Conservation (phyloP, 495 filamentous ascomycete genomes). For the Aspergillus funiculosus region DNA sequence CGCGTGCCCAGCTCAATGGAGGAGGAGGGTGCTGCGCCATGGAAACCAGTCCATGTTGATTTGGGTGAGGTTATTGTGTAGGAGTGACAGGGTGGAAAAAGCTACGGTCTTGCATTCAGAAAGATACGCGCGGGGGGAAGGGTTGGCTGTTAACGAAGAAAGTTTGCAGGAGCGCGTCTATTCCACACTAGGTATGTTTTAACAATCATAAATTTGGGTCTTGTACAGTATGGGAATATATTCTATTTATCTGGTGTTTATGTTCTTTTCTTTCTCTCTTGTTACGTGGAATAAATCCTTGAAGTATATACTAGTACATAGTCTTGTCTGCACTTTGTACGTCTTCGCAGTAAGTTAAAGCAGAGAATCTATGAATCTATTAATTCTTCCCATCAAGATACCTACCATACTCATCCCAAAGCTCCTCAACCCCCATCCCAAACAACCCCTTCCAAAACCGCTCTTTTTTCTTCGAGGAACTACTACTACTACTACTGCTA, state of each 20-base stretch:
- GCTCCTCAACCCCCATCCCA: slow-evolving; percentile 54
- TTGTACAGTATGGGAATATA: slow-evolving; percentile 44
- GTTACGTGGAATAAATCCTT: no score
- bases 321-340: not conserved
- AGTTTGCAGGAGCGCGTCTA: slow-evolving; percentile 6
- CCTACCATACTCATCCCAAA: slow-evolving; percentile 69
- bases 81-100: slow-evolving; percentile 18
- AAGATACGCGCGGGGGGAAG: no score
- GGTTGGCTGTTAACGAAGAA: not conserved
- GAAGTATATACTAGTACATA: slow-evolving; percentile 12
- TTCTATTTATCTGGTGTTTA: slow-evolving; percentile 37
- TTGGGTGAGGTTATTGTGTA: slow-evolving; percentile 82
- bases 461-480: slow-evolving; percentile 29
- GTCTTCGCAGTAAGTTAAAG: slow-evolving; percentile 40
- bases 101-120: slow-evolving; percentile 19
- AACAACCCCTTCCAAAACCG: slow-evolving; percentile 69
- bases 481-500: slow-evolving; percentile 30
- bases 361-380: slow-evolving; percentile 5
- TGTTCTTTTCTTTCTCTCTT: slow-evolving; percentile 24
- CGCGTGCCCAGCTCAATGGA: slow-evolving; percentile 79
- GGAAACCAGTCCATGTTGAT: slow-evolving; percentile 83
- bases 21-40: slow-evolving; percentile 53
- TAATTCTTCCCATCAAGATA: slow-evolving; percentile 41
- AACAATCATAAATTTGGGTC: slow-evolving; percentile 33
- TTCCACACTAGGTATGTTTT: slow-evolving; percentile 20